A percentile compares a stretch with the other conserved stretches of the same genome.
Evolutionary conservation across 129 eudicot species (phyloP).

Genomic region (Flaveria linearis): DNA sequence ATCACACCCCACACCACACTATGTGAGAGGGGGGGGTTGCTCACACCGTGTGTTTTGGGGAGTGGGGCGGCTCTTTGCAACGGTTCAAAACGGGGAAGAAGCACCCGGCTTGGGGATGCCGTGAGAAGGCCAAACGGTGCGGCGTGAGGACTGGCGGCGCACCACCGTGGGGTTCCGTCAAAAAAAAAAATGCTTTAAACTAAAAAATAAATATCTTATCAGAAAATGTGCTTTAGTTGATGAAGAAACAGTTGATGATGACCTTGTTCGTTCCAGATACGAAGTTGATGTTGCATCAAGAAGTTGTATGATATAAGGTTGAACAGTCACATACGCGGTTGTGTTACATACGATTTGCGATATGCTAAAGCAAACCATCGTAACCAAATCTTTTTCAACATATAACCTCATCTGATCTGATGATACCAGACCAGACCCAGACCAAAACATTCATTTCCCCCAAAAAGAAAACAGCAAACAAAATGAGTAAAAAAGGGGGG

Average conservation of each 20-base stretch:
- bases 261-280: neutral
- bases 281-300: neutral
- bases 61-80: no score
- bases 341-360: neutral
- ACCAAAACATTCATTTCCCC: slow-evolving; percentile 3
- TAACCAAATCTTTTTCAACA: neutral
- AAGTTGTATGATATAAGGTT: neutral
- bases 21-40: no score
- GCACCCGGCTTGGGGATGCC: no score
- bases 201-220: no score
- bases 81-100: no score
- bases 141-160: no score
- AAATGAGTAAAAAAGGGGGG: neutral
- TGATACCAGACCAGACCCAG: neutral
- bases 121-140: no score
- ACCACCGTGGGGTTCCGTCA: no score
- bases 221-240: neutral
- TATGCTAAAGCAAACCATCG: neutral
- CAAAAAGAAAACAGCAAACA: neutral
- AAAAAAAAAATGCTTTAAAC: no score
- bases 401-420: neutral
- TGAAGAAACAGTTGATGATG: neutral
- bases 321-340: neutral
- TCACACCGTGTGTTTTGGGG: no score
- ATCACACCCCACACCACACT: no score